A percentile compares a stretch with the other conserved stretches of the same genome.
phyloP scores from a whole-genome alignment of 495 filamentous ascomycete species.

The Staphylotrichum longicolle region DNA sequence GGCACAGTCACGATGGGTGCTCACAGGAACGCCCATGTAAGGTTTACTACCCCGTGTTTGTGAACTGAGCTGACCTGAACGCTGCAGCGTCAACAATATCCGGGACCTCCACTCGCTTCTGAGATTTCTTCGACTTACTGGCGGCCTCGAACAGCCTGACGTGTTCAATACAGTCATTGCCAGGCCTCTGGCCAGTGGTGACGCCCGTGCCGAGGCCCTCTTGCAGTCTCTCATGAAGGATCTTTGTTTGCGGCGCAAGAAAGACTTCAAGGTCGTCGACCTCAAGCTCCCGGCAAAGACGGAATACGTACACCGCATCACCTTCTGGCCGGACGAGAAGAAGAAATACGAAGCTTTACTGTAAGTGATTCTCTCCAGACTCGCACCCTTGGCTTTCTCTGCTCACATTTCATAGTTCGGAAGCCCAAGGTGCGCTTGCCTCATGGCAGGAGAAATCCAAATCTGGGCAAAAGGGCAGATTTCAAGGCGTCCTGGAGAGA shows the following conservation, averaged over 20 bases:
- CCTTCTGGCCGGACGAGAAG: conserved; percentile 71
- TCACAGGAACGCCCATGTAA: conserved; percentile 78
- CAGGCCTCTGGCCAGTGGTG: conserved; percentile 62
- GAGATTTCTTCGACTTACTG: conserved; percentile 73
- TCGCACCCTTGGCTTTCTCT: not conserved
- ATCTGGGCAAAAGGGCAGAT: conserved; percentile 47
- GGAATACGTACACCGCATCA: conserved; percentile 76
- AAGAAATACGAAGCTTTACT: conserved; percentile 78
- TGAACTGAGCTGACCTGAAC: not conserved
- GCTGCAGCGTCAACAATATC: conserved; percentile 62
- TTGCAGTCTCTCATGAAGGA: conserved; percentile 76
- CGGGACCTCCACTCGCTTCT: conserved; percentile 81
- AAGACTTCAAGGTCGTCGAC: conserved; percentile 89
- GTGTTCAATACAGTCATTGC: conserved; percentile 76
- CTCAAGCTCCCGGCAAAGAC: conserved; percentile 73
- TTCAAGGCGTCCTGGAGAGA: conserved; percentile 68
- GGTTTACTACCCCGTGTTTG: conserved; percentile 9
- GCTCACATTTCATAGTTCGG: conserved; percentile 48
- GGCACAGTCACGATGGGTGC: conserved; percentile 74
- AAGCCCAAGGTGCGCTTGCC: conserved; percentile 71
- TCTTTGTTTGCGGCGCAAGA: conserved; percentile 80
- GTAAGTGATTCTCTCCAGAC: conserved; percentile 28
- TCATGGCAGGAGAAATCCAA: conserved; percentile 51
- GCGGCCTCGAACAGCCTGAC: conserved; percentile 70
- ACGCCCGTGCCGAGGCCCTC: conserved; percentile 53